Conservation (phyloP, 768 basidiomycete genomes). For the Pleurotus platypus region DNA sequence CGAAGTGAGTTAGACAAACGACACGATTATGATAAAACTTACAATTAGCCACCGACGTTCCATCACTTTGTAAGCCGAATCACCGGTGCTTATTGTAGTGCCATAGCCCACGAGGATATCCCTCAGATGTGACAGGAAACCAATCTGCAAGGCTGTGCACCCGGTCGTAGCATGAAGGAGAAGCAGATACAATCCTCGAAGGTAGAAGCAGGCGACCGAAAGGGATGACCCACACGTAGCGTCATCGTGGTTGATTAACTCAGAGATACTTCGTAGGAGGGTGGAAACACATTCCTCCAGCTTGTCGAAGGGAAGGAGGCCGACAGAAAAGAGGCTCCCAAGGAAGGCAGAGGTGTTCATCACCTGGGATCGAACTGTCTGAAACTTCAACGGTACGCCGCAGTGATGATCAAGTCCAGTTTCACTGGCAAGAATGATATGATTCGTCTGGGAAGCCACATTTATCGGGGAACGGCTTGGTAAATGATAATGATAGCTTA, state of each 20-base stretch:
- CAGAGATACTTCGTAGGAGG: background rate
- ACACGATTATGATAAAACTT: background rate
- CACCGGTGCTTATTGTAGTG: background rate
- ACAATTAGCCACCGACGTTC: background rate
- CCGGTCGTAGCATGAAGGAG: background rate
- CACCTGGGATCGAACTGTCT: background rate
- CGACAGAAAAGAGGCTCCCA: background rate
- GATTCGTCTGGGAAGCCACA: background rate
- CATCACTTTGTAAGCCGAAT: background rate
- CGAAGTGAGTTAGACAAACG: background rate
- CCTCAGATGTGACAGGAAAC: background rate
- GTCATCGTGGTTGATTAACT: background rate
- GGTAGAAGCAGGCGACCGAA: background rate
- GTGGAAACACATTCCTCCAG: background rate
- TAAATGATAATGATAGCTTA: background rate
- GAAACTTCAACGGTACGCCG: background rate
- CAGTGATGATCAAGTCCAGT: background rate
- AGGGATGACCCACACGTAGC: background rate
- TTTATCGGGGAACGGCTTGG: background rate
- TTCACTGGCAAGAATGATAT: background rate
- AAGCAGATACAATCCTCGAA: background rate
- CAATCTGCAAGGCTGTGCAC: background rate
- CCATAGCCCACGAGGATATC: background rate
- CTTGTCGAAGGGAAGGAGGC: background rate
- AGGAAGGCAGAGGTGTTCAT: background rate